phyloP scores from a whole-genome alignment of 2,329 filamentous ascomycete species.

The Venturiaceae sp. region DNA sequence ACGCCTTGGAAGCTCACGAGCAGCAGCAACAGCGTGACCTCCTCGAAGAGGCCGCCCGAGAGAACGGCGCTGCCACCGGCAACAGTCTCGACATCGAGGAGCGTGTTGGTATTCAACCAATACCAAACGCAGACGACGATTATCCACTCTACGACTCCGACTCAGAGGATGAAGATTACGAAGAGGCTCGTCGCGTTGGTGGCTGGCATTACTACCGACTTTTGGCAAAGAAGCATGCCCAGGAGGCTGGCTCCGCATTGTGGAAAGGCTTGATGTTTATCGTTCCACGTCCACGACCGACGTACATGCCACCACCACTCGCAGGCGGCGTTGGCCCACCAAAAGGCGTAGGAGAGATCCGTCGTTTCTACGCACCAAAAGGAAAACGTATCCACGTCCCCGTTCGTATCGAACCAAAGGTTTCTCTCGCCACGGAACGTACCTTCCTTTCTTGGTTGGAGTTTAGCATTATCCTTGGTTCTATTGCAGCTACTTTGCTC shows the following conservation, averaged over 20 bases:
- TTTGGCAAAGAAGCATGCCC: constrained; percentile 38
- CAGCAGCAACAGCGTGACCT: constrained; percentile 38
- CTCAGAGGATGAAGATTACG: constrained; percentile 66
- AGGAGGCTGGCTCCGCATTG: constrained; percentile 30
- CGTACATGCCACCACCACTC: constrained; percentile 29
- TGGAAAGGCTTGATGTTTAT: constrained; percentile 22
- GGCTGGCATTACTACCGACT: constrained; percentile 65
- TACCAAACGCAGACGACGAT: constrained; percentile 48
- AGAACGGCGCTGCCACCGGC: constrained; percentile 13
- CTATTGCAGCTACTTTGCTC: constrained; percentile 29
- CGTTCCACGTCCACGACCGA: constrained; percentile 28
- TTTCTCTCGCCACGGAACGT: constrained; percentile 91
- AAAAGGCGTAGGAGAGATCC: constrained; percentile 27
- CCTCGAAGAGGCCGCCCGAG: constrained; percentile 18
- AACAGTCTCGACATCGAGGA: constrained; percentile 67
- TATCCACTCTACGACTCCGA: constrained; percentile 89
- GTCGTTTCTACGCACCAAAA: constrained; percentile 59
- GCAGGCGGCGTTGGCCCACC: constrained; percentile 33
- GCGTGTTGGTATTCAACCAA: constrained; percentile 56
- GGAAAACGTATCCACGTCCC: constrained; percentile 82
- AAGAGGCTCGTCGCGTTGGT: constrained; percentile 67
- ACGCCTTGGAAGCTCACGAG: constrained; percentile 41
- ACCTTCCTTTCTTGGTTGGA: constrained; percentile 97
- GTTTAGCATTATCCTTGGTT: constrained; percentile 85
- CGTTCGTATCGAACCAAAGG: constrained; percentile 92